Percentiles rank a stretch among this genome's conserved stretches.
Conservation (phyloP, 192 early-diverging fungal genomes). For the Backusella westeae region DNA sequence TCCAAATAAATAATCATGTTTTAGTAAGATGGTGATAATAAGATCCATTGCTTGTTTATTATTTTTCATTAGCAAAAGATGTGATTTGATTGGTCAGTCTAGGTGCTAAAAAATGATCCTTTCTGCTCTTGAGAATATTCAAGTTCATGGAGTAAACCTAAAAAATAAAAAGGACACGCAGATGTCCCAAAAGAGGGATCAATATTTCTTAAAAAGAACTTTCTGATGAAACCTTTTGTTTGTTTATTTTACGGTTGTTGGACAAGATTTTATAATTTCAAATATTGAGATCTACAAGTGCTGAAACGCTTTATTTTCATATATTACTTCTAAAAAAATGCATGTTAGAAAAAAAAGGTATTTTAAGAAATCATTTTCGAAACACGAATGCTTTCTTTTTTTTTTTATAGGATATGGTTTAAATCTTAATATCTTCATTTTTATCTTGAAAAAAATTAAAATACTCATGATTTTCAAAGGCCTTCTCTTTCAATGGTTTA, state of each 20-base stretch:
- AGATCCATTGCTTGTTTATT: not conserved
- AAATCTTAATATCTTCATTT: not conserved
- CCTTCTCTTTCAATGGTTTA: not conserved
- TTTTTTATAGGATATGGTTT: not conserved
- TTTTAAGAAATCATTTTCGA: not conserved
- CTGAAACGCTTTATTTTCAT: not conserved
- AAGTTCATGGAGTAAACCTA: not conserved
- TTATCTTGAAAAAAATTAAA: not conserved
- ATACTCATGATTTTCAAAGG: not conserved
- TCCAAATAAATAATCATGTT: conserved; percentile 3
- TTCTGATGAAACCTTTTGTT: conserved; percentile 6
- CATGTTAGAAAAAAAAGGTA: not conserved
- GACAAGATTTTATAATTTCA: not conserved
- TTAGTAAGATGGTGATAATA: not conserved
- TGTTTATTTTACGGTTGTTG: not conserved
- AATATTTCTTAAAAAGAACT: not conserved
- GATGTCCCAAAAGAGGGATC: not conserved
- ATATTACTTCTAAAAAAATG: not conserved
- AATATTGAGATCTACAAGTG: not conserved
- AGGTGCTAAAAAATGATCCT: not conserved
- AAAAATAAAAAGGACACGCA: not conserved
- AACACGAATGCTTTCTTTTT: not conserved
- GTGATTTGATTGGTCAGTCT: not conserved
- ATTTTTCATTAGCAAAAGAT: not conserved
- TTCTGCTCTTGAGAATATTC: not conserved